These are phyloP conservation scores for Rubia balearica DNA, from an alignment of 305 asterid genomes.

Conservation along the genomic window DNA sequence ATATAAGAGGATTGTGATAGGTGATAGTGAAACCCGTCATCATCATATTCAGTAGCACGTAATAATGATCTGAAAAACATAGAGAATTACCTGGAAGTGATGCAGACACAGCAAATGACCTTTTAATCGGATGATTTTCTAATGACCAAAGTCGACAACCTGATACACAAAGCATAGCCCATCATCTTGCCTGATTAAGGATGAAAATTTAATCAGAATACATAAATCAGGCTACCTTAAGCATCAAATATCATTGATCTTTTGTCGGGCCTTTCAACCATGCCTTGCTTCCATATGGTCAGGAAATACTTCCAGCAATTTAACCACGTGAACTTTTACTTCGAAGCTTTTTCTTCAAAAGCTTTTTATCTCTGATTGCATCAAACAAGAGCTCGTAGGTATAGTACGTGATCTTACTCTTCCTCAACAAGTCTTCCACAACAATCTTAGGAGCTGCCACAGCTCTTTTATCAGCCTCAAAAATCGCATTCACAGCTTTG, in stretches of 20 bases:
- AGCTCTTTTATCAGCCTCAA: constrained; percentile 65
- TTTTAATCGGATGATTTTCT: constrained; percentile 1
- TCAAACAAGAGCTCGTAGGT: constrained; percentile 72
- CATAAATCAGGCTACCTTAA: constrained; percentile 9
- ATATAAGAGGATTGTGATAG: background rate
- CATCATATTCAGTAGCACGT: background rate
- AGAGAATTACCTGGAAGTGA: background rate
- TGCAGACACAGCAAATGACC: background rate
- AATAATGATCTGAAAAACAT: background rate
- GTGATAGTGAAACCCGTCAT: background rate
- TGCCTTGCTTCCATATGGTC: constrained; percentile 1
- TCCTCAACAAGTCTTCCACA: constrained; percentile 72
- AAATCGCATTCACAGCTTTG: constrained; percentile 55
- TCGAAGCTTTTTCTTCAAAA: constrained; percentile 33
- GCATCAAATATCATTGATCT: background rate
- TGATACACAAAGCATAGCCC: constrained; percentile 3
- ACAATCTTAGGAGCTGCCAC: constrained; percentile 85
- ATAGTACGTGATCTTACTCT: constrained; percentile 57
- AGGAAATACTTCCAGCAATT: constrained; percentile 13
- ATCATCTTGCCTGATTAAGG: constrained; percentile 2
- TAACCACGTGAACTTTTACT: constrained; percentile 19
- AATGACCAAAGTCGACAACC: background rate
- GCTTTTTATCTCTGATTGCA: constrained; percentile 68
- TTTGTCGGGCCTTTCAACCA: too few species aligned
- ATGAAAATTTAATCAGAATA: background rate